Conservation (phyloP, 805 yeast genomes). For the Candida koratica region DNA sequence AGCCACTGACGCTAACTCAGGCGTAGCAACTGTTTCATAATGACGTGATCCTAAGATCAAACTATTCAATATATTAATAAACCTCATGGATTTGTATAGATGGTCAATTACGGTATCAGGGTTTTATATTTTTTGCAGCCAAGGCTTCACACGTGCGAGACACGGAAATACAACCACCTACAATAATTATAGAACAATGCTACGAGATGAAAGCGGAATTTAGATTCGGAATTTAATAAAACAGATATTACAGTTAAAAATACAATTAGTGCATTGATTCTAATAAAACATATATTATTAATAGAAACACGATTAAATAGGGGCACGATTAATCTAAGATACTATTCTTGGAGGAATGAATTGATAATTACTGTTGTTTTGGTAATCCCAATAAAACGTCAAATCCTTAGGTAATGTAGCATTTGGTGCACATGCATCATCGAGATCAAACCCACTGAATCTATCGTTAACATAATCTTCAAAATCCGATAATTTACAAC, state of each 20-base stretch:
- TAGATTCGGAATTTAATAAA: not conserved
- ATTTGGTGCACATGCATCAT: slow-evolving; percentile 25
- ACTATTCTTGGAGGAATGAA: slow-evolving; percentile 17
- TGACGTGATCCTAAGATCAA: slow-evolving; percentile 6
- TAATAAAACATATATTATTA: too few species aligned
- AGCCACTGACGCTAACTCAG: slow-evolving; percentile 36
- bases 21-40: slow-evolving; percentile 16
- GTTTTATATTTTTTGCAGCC: slow-evolving; percentile 2
- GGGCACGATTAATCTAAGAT: slow-evolving; percentile 3
- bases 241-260: not conserved
- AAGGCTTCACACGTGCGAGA: too few species aligned
- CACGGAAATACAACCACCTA: too few species aligned
- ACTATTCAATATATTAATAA: slow-evolving; percentile 3
- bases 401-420: slow-evolving; percentile 22
- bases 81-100: slow-evolving; percentile 7
- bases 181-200: too few species aligned
- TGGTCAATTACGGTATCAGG: too few species aligned
- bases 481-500: slow-evolving; percentile 36
- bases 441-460: slow-evolving; percentile 24
- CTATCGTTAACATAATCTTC: slow-evolving; percentile 26
- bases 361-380: slow-evolving; percentile 12
- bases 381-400: slow-evolving; percentile 43
- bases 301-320: slow-evolving; percentile 1
- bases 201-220: not conserved
- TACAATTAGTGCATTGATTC: too few species aligned